Evolutionary conservation across 2,329 filamentous ascomycete species (phyloP).

Genomic region (Gaeumannomyces tritici): DNA sequence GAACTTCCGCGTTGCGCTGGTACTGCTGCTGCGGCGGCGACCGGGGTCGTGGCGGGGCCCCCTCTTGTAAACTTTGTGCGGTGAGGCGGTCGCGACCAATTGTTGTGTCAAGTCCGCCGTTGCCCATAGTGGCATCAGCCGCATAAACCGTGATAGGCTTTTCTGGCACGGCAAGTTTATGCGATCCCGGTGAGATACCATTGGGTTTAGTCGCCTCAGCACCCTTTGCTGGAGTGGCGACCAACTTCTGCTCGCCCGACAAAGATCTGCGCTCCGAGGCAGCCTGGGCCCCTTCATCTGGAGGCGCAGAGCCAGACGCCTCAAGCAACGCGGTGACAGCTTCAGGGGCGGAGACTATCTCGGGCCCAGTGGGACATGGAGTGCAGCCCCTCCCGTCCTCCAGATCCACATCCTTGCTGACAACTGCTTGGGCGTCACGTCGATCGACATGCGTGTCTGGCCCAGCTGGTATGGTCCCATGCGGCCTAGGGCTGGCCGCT

Average conservation of each 20-base stretch:
- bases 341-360: not conserved
- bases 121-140: not conserved
- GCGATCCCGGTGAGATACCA: too few relatives aligned
- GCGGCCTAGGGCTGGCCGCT: not conserved
- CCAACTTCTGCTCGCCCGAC: not conserved
- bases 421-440: not conserved
- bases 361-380: too few relatives aligned
- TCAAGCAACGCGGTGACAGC: not conserved
- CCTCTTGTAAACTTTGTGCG: not conserved
- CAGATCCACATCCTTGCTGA: not conserved
- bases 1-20: slow-evolving; percentile 2
- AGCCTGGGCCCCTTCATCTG: not conserved
- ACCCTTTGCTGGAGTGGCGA: not conserved
- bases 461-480: too few relatives aligned
- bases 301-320: not conserved
- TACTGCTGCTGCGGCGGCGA: slow-evolving; percentile 3
- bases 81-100: not conserved
- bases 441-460: not conserved
- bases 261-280: not conserved
- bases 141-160: too few relatives aligned
- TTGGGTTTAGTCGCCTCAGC: not conserved
- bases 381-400: not conserved
- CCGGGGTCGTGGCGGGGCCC: too few relatives aligned
- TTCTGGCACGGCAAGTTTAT: not conserved
- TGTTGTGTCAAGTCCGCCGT: not conserved